A percentile compares a stretch with the other conserved stretches of the same genome.
phyloP scores from a whole-genome alignment of 2,329 filamentous ascomycete species.

The Nannizziopsis arthrosporioides region DNA sequence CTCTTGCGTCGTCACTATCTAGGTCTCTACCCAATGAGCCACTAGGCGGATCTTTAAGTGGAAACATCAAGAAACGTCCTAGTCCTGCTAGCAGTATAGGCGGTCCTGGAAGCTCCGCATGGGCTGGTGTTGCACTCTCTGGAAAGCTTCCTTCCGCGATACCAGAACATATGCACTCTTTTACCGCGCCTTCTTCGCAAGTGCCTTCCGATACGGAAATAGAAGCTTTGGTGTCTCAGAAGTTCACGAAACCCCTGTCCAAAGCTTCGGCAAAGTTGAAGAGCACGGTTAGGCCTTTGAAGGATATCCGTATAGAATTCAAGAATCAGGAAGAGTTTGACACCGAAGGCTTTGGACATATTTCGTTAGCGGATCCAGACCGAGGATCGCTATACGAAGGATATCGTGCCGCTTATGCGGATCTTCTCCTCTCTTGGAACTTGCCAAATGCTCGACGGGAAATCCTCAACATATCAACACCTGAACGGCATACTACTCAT shows the following conservation, averaged over 20 bases:
- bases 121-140: slow-evolving; percentile 20
- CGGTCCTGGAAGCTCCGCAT: slow-evolving; percentile 21
- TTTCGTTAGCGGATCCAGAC: slow-evolving; percentile 40
- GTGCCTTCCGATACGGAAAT: slow-evolving; percentile 29
- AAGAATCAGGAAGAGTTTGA: slow-evolving; percentile 49
- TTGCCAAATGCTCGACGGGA: slow-evolving; percentile 45
- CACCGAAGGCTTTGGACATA: slow-evolving; percentile 37
- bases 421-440: slow-evolving; percentile 49
- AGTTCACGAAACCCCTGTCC: slow-evolving; percentile 13
- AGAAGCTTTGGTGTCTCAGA: slow-evolving; percentile 23
- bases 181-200: slow-evolving; percentile 23
- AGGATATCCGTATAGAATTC: slow-evolving; percentile 38
- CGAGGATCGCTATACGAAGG: slow-evolving; percentile 39
- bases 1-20: slow-evolving; percentile 35
- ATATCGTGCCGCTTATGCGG: slow-evolving; percentile 48
- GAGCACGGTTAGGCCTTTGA: slow-evolving; percentile 9
- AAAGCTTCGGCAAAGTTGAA: slow-evolving; percentile 14
- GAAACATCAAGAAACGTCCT: slow-evolving; percentile 26
- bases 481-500: background rate
- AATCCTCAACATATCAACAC: slow-evolving; percentile 43
- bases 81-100: slow-evolving; percentile 30
- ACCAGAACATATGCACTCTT: slow-evolving; percentile 23
- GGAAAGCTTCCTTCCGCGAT: slow-evolving; percentile 20
- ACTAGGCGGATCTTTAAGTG: slow-evolving; percentile 31
- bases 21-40: slow-evolving; percentile 35